Base-by-base conservation (phyloP, 2,329 filamentous ascomycete species). In the Neofusicoccum parvum region DNA sequence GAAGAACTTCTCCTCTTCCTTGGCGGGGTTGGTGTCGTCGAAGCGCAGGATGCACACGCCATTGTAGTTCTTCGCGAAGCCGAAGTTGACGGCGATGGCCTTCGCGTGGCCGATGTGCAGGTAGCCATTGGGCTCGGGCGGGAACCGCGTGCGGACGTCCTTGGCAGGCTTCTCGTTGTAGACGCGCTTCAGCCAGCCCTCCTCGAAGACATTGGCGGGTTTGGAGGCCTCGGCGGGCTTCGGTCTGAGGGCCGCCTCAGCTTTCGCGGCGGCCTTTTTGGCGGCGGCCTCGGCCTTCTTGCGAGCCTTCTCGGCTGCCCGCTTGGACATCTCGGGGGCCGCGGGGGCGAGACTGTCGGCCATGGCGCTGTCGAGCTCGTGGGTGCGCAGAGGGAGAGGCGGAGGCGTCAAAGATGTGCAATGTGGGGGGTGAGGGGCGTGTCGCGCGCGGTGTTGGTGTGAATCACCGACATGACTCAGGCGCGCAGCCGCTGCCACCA, bases 1-100 rank as follows among this genome's bases (percentile, higher is more conserved):
- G 74, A 96, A 96, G 79, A 94, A 98, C 66, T 90, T 85, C 78
- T 96, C 92, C 76, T 97, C 91, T 77, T 98, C 95, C 53, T 91
- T 92, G 69, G 94, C 92, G 1, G 95, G 95, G 76, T 98, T 98
- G 14, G 95, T 98, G 73, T 98, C 95, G 76, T 98, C 95, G 77
- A 92, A 97, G 72, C 94, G 86, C 68, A 93, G 79, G 73, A 90
- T 90, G 78, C 88, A 91, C 68, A 89, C 83, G 66, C 94, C 94
- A 41, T 90, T 90, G 75, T 96, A 91, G 74, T 89, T 88, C 73
- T 87, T 88, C 14, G 95, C 94, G 76, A 97, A 98, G 6, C 94
- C 94, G 80, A 98, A 98, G 80, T 98, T 97, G 78, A 98, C 88
- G 0, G 92, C 90, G 76, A 98, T 97, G 23, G 95, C 94, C 81